These are phyloP conservation scores for Aspergillus aculeatus DNA, from an alignment of 2,329 filamentous ascomycete genomes.

Conservation along the genomic window DNA sequence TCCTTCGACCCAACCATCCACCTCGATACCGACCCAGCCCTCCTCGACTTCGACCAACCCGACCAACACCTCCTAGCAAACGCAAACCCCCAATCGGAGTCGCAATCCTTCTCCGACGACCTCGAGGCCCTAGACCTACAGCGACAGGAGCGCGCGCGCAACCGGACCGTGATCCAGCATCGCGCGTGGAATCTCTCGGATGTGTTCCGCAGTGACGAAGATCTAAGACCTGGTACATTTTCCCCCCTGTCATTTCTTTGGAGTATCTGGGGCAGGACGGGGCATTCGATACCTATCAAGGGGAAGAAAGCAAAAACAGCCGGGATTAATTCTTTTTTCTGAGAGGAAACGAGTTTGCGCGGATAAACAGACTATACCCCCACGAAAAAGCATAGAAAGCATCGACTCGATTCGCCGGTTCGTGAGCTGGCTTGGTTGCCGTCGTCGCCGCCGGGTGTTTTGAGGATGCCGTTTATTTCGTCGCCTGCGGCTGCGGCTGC, in stretches of 20 bases:
- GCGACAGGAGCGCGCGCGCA: conserved; percentile 34
- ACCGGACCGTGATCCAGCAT: conserved; percentile 44
- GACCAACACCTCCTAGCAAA: not conserved
- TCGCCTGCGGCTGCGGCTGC: conserved; percentile 42
- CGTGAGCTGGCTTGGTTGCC: conserved; percentile 22
- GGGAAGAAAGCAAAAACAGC: too few relatives aligned
- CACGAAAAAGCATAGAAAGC: conserved; percentile 27
- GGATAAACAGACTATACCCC: conserved; percentile 38
- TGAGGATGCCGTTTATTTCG: conserved; percentile 44
- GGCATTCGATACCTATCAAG: not conserved
- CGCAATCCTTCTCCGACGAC: conserved; percentile 41
- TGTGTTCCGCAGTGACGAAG: conserved; percentile 45
- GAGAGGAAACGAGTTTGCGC: not conserved
- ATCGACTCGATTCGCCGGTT: conserved; percentile 12
- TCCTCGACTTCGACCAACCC: not conserved
- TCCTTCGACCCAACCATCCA: conserved; percentile 54
- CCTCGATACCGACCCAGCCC: conserved; percentile 13
- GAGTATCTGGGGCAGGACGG: not conserved
- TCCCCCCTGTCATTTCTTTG: not conserved
- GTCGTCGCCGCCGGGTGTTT: conserved; percentile 32
- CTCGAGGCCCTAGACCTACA: conserved; percentile 39
- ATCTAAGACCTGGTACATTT: conserved; percentile 35
- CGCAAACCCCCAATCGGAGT: conserved; percentile 9
- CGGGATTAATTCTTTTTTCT: not conserved
- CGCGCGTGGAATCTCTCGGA: conserved; percentile 44